phyloP scores from a whole-genome alignment of 1,284 basidiomycete genomes.

The Inonotus obliquus region DNA sequence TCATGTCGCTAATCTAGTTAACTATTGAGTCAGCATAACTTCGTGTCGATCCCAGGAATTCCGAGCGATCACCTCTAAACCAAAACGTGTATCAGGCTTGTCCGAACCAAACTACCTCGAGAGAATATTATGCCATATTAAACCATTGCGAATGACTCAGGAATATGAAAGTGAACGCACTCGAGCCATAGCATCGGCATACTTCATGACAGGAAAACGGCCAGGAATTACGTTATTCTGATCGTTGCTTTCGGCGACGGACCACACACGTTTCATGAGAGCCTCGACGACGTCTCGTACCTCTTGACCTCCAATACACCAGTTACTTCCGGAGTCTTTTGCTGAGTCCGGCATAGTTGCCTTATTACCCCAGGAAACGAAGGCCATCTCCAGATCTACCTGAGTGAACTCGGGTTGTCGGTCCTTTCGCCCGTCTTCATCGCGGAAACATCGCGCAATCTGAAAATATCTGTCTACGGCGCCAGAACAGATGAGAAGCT shows the following conservation, averaged over 20 bases:
- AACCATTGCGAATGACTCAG: not conserved
- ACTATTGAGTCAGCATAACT: not conserved
- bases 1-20: conserved; percentile 49
- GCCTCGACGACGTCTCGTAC: conserved; percentile 74
- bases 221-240: conserved; percentile 55
- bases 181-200: conserved; percentile 79
- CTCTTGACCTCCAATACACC: conserved; percentile 83
- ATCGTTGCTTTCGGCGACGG: conserved; percentile 38
- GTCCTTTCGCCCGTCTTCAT: conserved; percentile 92
- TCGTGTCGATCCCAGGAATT: conserved; percentile 8
- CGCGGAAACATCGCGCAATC: conserved; percentile 90
- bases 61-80: conserved; percentile 59
- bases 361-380: conserved; percentile 70
- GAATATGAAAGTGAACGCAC: conserved; percentile 39
- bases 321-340: conserved; percentile 33
- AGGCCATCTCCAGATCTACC: conserved; percentile 95
- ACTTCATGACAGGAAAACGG: conserved; percentile 76
- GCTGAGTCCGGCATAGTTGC: conserved; percentile 18
- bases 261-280: conserved; percentile 74
- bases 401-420: conserved; percentile 97
- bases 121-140: conserved; percentile 1
- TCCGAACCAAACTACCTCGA: conserved; percentile 80
- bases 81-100: conserved; percentile 91
- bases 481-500: conserved; percentile 90
- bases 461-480: conserved; percentile 88